These are phyloP conservation scores for Talaromyces albobiverticillius DNA, from an alignment of 2,329 filamentous ascomycete species.

Conservation along the genomic window DNA sequence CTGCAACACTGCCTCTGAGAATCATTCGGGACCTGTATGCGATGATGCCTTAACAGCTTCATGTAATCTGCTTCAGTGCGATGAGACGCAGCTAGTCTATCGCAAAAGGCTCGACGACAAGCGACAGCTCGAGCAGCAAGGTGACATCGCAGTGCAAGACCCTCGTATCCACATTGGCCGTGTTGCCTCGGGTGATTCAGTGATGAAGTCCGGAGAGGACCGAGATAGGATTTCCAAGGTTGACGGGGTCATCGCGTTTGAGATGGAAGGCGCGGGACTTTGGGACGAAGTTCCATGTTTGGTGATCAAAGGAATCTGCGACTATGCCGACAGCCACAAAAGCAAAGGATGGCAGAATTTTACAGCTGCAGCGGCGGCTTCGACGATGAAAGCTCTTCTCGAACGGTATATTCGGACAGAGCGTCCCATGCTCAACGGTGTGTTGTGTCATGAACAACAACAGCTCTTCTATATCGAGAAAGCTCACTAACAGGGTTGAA, in stretches of 20 bases:
- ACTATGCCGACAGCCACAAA: conserved; percentile 27
- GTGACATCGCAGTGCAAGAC: neutral
- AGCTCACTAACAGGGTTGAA: no score
- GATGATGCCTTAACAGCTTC: no score
- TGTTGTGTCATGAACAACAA: no score
- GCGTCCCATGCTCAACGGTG: no score
- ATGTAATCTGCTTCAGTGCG: no score
- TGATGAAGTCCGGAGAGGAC: conserved; percentile 38
- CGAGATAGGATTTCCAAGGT: conserved; percentile 34
- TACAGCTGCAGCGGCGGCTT: conserved; percentile 25
- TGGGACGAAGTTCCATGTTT: conserved; percentile 20
- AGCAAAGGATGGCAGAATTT: conserved; percentile 28
- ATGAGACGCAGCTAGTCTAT: no score
- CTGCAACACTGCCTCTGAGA: no score
- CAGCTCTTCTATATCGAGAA: no score
- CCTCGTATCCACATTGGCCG: conserved; percentile 35
- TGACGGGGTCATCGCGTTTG: conserved; percentile 18
- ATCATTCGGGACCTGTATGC: no score
- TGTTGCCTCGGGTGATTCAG: conserved; percentile 39
- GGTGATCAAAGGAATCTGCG: conserved; percentile 21
- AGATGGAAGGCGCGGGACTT: conserved; percentile 22
- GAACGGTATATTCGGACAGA: neutral
- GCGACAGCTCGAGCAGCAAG: neutral
- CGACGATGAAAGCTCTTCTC: conserved; percentile 21
- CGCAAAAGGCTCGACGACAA: conserved; percentile 8